A percentile compares a stretch with the other conserved stretches of the same genome.
Conservation (phyloP, 805 yeast species). For the Zygosaccharomyces bisporus region DNA sequence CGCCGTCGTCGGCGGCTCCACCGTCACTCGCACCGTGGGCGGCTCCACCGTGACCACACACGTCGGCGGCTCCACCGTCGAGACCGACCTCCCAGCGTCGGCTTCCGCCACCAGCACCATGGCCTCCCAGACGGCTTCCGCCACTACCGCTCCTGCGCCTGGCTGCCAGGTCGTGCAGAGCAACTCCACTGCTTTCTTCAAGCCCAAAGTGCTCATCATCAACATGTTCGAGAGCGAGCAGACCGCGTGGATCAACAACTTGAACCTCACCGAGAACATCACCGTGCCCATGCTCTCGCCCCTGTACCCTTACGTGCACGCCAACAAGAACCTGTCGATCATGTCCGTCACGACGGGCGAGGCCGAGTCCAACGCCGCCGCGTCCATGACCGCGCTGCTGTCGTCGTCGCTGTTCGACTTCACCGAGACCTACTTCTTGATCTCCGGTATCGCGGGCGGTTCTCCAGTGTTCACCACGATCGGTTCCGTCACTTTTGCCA, state of each 20-base stretch:
- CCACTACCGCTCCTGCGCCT: background rate
- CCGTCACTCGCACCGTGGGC: conserved; percentile 1
- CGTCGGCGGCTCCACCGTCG: conserved; percentile 5
- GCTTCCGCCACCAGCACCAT: background rate
- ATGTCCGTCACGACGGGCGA: conserved; percentile 69
- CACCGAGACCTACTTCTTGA: conserved; percentile 54
- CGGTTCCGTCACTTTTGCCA: conserved; percentile 59
- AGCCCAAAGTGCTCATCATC: conserved; percentile 53
- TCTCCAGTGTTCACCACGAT: conserved; percentile 53
- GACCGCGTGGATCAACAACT: conserved; percentile 48
- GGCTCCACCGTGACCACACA: conserved; percentile 1
- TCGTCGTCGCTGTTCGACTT: conserved; percentile 55
- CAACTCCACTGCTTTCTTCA: conserved; percentile 14
- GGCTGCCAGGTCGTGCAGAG: background rate
- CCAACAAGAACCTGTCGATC: conserved; percentile 48
- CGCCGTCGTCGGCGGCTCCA: conserved; percentile 4
- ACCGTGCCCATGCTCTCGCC: conserved; percentile 67
- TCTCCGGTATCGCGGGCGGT: conserved; percentile 67
- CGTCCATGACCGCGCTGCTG: conserved; percentile 51
- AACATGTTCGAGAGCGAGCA: conserved; percentile 54
- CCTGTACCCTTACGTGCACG: conserved; percentile 52
- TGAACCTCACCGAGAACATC: conserved; percentile 50
- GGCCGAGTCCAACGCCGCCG: conserved; percentile 64
- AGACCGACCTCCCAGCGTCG: background rate
- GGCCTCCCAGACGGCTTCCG: conserved; percentile 5